A percentile compares a stretch with the other conserved stretches of the same genome.
Conservation (phyloP, 345 rosid species). For the Streptanthus diversifolius region DNA sequence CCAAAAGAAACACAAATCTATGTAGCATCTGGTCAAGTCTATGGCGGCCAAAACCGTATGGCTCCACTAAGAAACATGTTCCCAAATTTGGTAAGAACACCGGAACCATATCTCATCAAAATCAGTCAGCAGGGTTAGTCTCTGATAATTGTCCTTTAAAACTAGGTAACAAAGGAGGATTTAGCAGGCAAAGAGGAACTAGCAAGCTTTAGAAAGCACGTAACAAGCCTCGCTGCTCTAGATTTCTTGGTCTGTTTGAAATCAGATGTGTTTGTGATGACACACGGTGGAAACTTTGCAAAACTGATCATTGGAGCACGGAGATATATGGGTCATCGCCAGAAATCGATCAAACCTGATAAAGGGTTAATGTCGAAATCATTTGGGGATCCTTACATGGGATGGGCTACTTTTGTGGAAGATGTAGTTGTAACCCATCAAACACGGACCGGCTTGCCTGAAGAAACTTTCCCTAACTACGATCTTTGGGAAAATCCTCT, state of each 20-base stretch:
- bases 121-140: neutral
- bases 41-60: conserved; percentile 99
- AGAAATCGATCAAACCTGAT: conserved; percentile 95
- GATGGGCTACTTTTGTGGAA: conserved; percentile 98
- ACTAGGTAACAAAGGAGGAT: conserved; percentile 98
- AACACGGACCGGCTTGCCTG: conserved; percentile 93
- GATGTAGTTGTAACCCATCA: conserved; percentile 94
- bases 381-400: conserved; percentile 97
- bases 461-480: conserved; percentile 98
- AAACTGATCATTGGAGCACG: conserved; percentile 96
- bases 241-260: conserved; percentile 95
- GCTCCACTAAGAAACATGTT: conserved; percentile 98
- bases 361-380: conserved; percentile 99
- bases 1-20: conserved; percentile 98
- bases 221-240: conserved; percentile 96
- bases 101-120: neutral
- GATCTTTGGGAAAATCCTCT: conserved; percentile 99
- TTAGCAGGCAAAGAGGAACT: conserved; percentile 75
- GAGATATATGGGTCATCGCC: conserved; percentile 92
- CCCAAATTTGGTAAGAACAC: conserved; percentile 70
- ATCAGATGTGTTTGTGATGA: conserved; percentile 99
- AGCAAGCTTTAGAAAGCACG: conserved; percentile 82
- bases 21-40: conserved; percentile 99
- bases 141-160: conserved; percentile 1
- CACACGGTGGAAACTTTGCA: conserved; percentile 99